A percentile compares a stretch with the other conserved stretches of the same genome.
Conservation (phyloP, 257 asterid genomes). For the Coffea canephora region DNA sequence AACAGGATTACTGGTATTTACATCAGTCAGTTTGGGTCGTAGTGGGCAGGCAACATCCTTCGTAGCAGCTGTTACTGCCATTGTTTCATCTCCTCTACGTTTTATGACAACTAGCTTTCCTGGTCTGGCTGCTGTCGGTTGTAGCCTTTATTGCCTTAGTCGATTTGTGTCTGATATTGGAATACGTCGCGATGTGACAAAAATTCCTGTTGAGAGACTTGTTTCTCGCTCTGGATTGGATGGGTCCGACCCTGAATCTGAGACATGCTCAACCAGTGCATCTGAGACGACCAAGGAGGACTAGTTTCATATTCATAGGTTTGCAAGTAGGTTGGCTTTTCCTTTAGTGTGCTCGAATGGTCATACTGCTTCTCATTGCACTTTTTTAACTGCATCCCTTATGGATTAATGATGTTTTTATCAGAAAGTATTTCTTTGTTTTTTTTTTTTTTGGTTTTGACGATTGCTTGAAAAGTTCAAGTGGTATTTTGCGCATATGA, state of each 20-base stretch:
- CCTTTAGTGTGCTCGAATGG: neutral
- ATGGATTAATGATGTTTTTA: neutral
- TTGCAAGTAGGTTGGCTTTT: neutral
- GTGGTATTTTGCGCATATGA: no score
- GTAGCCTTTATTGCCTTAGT: slow-evolving; percentile 64
- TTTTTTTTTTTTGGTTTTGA: neutral
- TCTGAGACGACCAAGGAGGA: slow-evolving; percentile 26
- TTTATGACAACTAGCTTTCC: slow-evolving; percentile 56
- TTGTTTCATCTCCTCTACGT: slow-evolving; percentile 73
- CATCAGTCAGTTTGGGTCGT: slow-evolving; percentile 58
- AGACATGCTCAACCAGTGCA: slow-evolving; percentile 1
- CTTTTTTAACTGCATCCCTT: neutral
- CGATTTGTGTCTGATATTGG: slow-evolving; percentile 76
- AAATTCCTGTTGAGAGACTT: slow-evolving; percentile 82
- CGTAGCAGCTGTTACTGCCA: slow-evolving; percentile 62
- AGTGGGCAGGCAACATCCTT: slow-evolving; percentile 82
- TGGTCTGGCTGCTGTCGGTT: slow-evolving; percentile 60
- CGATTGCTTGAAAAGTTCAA: neutral
- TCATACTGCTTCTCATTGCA: neutral
- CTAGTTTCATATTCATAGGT: slow-evolving; percentile 10
- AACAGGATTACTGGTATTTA: slow-evolving; percentile 67
- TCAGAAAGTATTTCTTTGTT: neutral
- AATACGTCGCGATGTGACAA: slow-evolving; percentile 68
- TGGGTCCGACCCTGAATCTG: slow-evolving; percentile 28
- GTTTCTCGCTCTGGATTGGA: slow-evolving; percentile 27